phyloP scores from a whole-genome alignment of 345 rosid genomes.

The Brassica carinata region DNA sequence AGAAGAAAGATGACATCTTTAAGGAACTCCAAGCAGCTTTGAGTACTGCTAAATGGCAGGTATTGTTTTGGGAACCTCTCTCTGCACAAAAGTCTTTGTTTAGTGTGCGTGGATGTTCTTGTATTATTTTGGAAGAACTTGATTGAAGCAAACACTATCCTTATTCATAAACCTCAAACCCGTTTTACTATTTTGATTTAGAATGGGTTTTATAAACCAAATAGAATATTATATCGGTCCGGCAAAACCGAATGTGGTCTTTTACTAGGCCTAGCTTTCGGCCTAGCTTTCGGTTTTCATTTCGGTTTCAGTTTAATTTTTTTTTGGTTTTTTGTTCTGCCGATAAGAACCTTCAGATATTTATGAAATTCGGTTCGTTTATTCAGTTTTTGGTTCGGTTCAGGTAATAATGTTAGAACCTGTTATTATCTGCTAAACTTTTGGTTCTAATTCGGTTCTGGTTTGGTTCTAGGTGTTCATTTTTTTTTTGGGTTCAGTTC shows the following conservation, averaged over 20 bases:
- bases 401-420: not conserved
- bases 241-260: not conserved
- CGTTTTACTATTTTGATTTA: not conserved
- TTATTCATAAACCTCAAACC: not conserved
- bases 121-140: not conserved
- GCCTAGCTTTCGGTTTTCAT: too few species aligned
- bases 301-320: not conserved
- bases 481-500: not conserved
- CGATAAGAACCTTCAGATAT: not conserved
- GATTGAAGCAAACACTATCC: not conserved
- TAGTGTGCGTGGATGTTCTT: not conserved
- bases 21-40: conserved; percentile 76
- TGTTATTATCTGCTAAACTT: not conserved
- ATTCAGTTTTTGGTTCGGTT: not conserved
- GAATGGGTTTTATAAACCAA: not conserved
- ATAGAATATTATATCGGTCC: not conserved
- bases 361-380: not conserved
- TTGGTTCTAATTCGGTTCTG: too few species aligned
- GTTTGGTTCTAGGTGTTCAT: not conserved
- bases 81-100: conserved; percentile 3
- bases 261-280: not conserved
- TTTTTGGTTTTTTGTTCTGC: too few species aligned
- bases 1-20: conserved; percentile 56
- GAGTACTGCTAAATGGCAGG: conserved; percentile 97
- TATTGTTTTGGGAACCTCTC: conserved; percentile 17